A percentile compares a stretch with the other conserved stretches of the same genome.
phyloP scores from a whole-genome alignment of 495 filamentous ascomycete species.

The Thermochaetoides thermophila region DNA sequence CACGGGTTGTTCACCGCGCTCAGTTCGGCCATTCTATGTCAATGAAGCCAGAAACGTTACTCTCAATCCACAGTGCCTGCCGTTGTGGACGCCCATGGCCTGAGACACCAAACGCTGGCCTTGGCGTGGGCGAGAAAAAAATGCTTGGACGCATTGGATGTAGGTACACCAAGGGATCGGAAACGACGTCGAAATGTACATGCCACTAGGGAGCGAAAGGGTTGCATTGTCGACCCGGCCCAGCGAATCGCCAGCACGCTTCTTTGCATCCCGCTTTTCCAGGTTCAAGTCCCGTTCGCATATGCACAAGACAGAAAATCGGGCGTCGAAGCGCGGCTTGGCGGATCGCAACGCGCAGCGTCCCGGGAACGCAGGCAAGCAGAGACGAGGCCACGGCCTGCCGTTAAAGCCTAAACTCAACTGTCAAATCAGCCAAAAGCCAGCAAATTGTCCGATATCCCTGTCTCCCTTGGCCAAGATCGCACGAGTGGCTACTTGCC shows the following conservation, averaged over 20 bases:
- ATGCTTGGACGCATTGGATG: no score
- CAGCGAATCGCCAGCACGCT: neutral
- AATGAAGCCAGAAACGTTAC: no score
- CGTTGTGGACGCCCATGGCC: no score
- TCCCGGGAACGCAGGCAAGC: constrained; percentile 9
- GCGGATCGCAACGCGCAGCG: constrained; percentile 6
- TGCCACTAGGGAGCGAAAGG: constrained; percentile 1
- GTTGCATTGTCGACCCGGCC: constrained; percentile 5
- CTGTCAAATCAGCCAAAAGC: constrained; percentile 25
- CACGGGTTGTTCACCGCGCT: neutral
- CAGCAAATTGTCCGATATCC: constrained; percentile 15
- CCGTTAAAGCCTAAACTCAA: constrained; percentile 20
- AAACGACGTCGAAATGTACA: no score
- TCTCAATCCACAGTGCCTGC: no score
- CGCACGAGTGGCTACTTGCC: no score
- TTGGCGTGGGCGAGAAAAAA: no score
- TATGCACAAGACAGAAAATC: constrained; percentile 16
- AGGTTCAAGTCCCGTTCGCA: constrained; percentile 8
- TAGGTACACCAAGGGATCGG: no score
- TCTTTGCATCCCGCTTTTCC: constrained; percentile 3
- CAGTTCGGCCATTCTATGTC: neutral
- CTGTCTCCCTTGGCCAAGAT: no score
- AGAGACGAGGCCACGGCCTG: constrained; percentile 5
- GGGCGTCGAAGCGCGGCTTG: constrained; percentile 10
- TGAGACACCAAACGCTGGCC: no score